Evolutionary conservation across 1,284 basidiomycete genomes (phyloP).

Genomic region (Tylopilus sp.): DNA sequence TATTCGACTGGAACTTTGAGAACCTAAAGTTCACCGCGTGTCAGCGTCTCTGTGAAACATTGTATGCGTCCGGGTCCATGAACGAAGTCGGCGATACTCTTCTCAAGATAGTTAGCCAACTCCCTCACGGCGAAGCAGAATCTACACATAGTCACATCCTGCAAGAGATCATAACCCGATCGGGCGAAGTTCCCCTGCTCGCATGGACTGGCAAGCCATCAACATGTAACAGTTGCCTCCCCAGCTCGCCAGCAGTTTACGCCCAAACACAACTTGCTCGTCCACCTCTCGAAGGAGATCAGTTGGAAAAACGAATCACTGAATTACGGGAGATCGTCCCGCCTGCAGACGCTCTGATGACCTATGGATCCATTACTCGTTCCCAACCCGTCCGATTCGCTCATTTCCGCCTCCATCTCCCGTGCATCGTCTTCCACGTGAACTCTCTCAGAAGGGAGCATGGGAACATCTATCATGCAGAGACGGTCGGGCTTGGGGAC

Average conservation of each 20-base stretch:
- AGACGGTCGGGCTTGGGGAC: no score
- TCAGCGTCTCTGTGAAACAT: not conserved
- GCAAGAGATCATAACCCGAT: no score
- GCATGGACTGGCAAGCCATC: no score
- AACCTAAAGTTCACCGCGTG: not conserved
- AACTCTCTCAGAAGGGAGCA: no score
- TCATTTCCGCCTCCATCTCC: slow-evolving; percentile 6
- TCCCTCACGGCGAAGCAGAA: not conserved
- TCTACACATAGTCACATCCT: slow-evolving; percentile 2
- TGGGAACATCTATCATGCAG: no score
- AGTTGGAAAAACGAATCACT: not conserved
- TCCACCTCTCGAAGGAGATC: not conserved
- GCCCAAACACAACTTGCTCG: not conserved
- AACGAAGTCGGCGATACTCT: slow-evolving; percentile 1
- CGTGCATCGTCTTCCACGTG: no score
- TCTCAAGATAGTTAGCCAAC: not conserved
- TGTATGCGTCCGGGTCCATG: not conserved
- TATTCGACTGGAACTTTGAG: not conserved
- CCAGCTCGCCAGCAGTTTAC: no score
- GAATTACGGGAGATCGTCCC: not conserved
- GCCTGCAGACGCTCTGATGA: not conserved
- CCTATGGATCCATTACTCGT: slow-evolving; percentile 2
- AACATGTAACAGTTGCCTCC: no score
- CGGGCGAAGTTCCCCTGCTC: no score
- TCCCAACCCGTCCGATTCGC: slow-evolving; percentile 8